Evolutionary conservation across 495 filamentous ascomycete species (phyloP).

Genomic region (Parmelia sp.): DNA sequence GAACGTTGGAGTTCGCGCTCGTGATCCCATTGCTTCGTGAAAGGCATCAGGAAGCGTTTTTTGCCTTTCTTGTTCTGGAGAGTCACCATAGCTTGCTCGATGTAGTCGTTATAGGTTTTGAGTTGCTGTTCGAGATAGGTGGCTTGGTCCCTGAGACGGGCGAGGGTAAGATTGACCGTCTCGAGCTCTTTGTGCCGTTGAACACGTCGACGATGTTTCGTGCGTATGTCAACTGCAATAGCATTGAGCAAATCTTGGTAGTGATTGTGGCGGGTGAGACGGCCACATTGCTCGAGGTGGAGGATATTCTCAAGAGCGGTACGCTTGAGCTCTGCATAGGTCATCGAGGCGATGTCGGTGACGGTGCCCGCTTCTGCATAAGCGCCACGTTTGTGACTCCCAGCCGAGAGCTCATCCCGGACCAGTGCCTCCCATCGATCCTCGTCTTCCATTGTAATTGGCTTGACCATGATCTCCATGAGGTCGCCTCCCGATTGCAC

Average conservation of each 20-base stretch:
- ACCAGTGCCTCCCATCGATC: conserved; percentile 78
- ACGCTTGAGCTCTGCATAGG: conserved; percentile 86
- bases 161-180: conserved; percentile 74
- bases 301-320: conserved; percentile 92
- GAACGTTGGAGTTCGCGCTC: conserved; percentile 87
- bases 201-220: conserved; percentile 85
- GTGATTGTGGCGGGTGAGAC: conserved; percentile 82
- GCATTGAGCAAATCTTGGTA: conserved; percentile 97
- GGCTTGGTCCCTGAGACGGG: conserved; percentile 84
- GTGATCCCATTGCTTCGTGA: conserved; percentile 98
- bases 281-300: conserved; percentile 71
- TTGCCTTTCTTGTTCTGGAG: conserved; percentile 96
- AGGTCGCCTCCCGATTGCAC: conserved; percentile 89
- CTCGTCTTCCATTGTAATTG: conserved; percentile 80
- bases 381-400: conserved; percentile 65
- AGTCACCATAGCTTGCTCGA: conserved; percentile 98
- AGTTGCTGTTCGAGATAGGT: conserved; percentile 88
- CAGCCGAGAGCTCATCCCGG: conserved; percentile 69
- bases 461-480: conserved; percentile 90
- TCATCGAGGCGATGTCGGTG: conserved; percentile 82
- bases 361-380: conserved; percentile 85
- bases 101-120: conserved; percentile 97
- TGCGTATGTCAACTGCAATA: conserved; percentile 93
- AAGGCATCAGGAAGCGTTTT: conserved; percentile 89
- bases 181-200: conserved; percentile 88